Conservation (phyloP, 1,284 basidiomycete species). For the Pholiota adiposa region DNA sequence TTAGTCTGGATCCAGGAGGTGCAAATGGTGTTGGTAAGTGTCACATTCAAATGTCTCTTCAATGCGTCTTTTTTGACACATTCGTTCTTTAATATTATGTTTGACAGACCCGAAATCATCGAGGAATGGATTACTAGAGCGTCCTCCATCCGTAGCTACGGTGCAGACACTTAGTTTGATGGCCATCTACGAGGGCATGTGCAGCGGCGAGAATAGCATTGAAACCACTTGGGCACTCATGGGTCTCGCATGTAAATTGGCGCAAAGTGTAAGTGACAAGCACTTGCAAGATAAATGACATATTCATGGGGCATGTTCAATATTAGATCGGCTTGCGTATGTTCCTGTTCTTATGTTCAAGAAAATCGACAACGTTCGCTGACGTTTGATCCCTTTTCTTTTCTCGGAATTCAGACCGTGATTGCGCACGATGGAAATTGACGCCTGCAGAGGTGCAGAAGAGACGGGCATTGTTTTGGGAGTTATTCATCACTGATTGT, state of each 20-base stretch:
- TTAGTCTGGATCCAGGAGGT: conserved; percentile 59
- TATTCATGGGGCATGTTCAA: conserved; percentile 13
- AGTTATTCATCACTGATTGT: conserved; percentile 68
- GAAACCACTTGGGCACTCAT: conserved; percentile 66
- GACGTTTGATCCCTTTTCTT: conserved; percentile 4
- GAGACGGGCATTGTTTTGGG: conserved; percentile 73
- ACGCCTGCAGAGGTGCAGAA: conserved; percentile 64
- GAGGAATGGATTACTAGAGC: conserved; percentile 49
- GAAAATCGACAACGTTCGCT: neutral
- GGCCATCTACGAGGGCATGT: conserved; percentile 68
- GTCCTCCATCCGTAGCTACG: conserved; percentile 68
- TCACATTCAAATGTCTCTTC: neutral
- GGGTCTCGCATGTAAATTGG: conserved; percentile 63
- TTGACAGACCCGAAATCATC: conserved; percentile 21
- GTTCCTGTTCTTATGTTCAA: conserved; percentile 28
- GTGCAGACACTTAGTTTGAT: conserved; percentile 69
- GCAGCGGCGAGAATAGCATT: conserved; percentile 59
- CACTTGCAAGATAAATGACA: no score
- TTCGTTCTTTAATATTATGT: neutral
- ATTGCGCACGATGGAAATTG: conserved; percentile 69
- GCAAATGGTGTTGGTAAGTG: conserved; percentile 18
- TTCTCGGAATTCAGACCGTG: conserved; percentile 52
- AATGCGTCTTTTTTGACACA: neutral
- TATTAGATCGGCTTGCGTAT: conserved; percentile 65
- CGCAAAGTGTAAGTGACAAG: conserved; percentile 60